Percentiles rank a stretch among this genome's conserved stretches.
phyloP scores from a whole-genome alignment of 2,329 filamentous ascomycete genomes.

The Trichoderma sp. region DNA sequence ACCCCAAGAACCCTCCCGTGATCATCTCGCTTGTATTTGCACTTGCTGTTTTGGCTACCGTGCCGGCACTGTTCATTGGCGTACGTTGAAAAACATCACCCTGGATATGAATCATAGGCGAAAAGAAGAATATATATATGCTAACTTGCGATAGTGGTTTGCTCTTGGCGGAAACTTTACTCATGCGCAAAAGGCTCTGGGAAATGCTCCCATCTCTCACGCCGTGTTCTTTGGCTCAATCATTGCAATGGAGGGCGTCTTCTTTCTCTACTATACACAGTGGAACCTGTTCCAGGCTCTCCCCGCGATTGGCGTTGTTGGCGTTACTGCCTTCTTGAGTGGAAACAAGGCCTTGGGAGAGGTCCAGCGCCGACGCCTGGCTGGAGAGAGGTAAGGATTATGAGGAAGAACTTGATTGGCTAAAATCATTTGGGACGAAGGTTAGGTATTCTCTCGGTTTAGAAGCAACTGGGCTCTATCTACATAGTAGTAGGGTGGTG shows the following conservation, averaged over 20 bases:
- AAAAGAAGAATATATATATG: constrained; percentile 13
- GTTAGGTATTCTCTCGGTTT: not conserved
- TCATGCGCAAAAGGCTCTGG: constrained; percentile 76
- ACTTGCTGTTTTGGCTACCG: constrained; percentile 69
- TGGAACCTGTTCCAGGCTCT: constrained; percentile 93
- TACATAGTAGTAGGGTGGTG: not conserved
- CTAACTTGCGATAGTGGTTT: constrained; percentile 65
- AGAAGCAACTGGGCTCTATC: constrained; percentile 12
- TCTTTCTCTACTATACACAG: constrained; percentile 89
- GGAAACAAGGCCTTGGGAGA: constrained; percentile 89
- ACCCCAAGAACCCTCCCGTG: constrained; percentile 78
- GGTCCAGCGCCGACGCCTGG: constrained; percentile 84
- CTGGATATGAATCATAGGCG: not conserved
- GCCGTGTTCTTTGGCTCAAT: constrained; percentile 85
- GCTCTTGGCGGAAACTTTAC: constrained; percentile 79
- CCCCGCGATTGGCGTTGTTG: constrained; percentile 70
- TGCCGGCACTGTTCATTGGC: constrained; percentile 72
- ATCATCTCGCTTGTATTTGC: constrained; percentile 79
- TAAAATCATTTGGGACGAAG: not conserved
- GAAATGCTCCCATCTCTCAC: constrained; percentile 79
- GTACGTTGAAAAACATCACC: constrained; percentile 47
- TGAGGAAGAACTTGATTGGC: not conserved
- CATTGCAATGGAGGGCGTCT: constrained; percentile 83
- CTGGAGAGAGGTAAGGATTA: constrained; percentile 62
- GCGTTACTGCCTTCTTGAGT: constrained; percentile 76